phyloP scores from a whole-genome alignment of 805 yeast genomes.

The Myxozyma sirexii region DNA sequence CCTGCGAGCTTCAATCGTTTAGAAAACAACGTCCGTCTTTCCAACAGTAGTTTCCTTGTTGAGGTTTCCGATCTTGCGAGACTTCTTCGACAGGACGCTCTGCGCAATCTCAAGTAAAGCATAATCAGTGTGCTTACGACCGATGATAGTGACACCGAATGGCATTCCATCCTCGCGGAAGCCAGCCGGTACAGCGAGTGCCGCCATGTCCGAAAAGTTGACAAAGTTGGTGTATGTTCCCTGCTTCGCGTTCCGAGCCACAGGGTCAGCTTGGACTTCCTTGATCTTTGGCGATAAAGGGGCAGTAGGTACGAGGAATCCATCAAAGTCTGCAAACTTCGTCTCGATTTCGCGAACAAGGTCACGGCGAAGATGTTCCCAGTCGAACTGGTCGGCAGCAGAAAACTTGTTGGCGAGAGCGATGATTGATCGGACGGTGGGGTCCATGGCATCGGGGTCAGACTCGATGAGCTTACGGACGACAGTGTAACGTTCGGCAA shows the following conservation, averaged over 20 bases:
- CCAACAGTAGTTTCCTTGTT: constrained; percentile 10
- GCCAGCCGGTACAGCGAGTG: constrained; percentile 88
- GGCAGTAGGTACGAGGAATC: constrained; percentile 86
- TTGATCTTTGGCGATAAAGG: constrained; percentile 86
- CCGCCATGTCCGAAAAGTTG: constrained; percentile 89
- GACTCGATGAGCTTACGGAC: constrained; percentile 66
- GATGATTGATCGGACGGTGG: constrained; percentile 76
- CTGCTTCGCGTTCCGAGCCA: constrained; percentile 80
- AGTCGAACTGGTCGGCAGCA: constrained; percentile 83
- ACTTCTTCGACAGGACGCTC: constrained; percentile 55
- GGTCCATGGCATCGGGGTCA: constrained; percentile 63
- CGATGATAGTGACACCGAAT: constrained; percentile 83
- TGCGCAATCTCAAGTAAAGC: constrained; percentile 85
- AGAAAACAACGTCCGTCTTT: constrained; percentile 22
- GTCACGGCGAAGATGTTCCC: constrained; percentile 82
- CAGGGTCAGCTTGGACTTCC: constrained; percentile 74
- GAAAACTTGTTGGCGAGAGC: constrained; percentile 72
- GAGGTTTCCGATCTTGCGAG: constrained; percentile 56
- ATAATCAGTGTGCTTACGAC: constrained; percentile 80
- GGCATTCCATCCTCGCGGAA: constrained; percentile 88
- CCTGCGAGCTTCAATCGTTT: too few species aligned
- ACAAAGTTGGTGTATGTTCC: constrained; percentile 98
- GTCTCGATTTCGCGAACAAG: constrained; percentile 66
- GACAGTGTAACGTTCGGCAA: constrained; percentile 90
- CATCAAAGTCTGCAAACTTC: constrained; percentile 65